These are phyloP conservation scores for peach (Prunus persica) DNA, from an alignment of 306 rosid genomes.

Conservation along the genomic window Prunus_persica_NCBIv2 NC_034011.1:6206001-6206500, in stretches of 20 bases:
- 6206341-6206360: too few relatives aligned
- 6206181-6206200: not conserved
- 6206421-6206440: not conserved
- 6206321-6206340: too few relatives aligned
- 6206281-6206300: too few relatives aligned
- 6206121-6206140: not conserved
- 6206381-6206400: too few relatives aligned
- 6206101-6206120: not conserved
- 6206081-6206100: not conserved
- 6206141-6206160: not conserved
- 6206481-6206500: not conserved
- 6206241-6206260: not conserved
- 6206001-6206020: conserved; percentile 77
- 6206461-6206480: not conserved
- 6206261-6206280: too few relatives aligned
- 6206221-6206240: not conserved
- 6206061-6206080: not conserved
- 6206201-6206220: too few relatives aligned
- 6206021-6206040: conserved; percentile 77
- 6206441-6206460: not conserved
- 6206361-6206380: not conserved
- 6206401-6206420: not conserved
- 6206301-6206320: too few relatives aligned
- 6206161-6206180: not conserved
- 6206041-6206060: conserved; percentile 61